Conservation (phyloP, 352 stramenopile species). For the Phytophthora boehmeriae region DNA sequence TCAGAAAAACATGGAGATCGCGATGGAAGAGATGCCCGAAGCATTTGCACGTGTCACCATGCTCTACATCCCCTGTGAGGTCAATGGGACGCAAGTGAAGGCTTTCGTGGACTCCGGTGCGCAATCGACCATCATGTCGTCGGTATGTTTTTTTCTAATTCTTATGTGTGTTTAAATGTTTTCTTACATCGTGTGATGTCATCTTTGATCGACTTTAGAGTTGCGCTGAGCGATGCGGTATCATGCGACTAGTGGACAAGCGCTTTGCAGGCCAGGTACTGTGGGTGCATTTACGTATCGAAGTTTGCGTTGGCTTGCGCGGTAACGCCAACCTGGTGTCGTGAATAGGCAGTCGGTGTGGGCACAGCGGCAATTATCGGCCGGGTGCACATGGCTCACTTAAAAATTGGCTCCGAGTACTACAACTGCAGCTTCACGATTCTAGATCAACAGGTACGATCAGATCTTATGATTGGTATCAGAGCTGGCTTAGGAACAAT, state of each 20-base stretch:
- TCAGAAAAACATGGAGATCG: slow-evolving; percentile 91
- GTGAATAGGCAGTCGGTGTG: slow-evolving; percentile 90
- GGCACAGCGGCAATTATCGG: slow-evolving; percentile 97
- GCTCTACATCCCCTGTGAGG: slow-evolving; percentile 89
- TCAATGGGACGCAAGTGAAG: slow-evolving; percentile 85
- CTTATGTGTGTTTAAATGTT: not conserved
- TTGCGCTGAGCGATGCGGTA: slow-evolving; percentile 90
- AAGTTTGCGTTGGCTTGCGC: slow-evolving; percentile 21
- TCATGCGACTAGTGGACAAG: slow-evolving; percentile 90
- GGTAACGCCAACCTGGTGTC: slow-evolving; percentile 13
- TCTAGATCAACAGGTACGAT: slow-evolving; percentile 74
- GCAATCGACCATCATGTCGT: slow-evolving; percentile 94
- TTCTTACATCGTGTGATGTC: not conserved
- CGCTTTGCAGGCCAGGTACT: slow-evolving; percentile 88
- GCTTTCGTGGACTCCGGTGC: slow-evolving; percentile 92
- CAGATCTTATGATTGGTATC: not conserved
- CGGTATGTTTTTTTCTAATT: slow-evolving; percentile 35
- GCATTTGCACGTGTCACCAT: slow-evolving; percentile 87
- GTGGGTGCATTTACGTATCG: not conserved
- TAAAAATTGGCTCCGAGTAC: slow-evolving; percentile 91
- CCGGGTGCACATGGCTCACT: slow-evolving; percentile 91
- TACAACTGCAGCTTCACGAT: slow-evolving; percentile 97
- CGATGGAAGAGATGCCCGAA: slow-evolving; percentile 89
- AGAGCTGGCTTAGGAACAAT: not conserved
- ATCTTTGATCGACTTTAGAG: slow-evolving; percentile 33